Conservation (phyloP, 148 eudicot genomes). For the Euryodendron excelsum region DNA sequence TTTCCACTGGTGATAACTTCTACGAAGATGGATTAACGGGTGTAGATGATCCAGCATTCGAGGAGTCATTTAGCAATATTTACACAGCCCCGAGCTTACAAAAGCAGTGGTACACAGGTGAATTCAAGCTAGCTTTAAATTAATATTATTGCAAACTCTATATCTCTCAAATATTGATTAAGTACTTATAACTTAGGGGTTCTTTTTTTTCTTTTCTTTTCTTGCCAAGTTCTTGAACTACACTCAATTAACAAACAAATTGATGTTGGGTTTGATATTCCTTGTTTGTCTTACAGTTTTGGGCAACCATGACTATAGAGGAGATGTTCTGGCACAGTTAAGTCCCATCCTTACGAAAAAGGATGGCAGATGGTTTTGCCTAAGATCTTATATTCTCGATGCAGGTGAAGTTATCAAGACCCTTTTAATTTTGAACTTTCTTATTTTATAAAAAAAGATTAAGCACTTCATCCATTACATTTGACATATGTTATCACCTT, state of each 20-base stretch:
- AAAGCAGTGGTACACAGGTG: slow-evolving; percentile 78
- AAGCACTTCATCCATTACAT: too few species aligned
- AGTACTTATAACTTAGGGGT: too few species aligned
- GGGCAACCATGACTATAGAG: slow-evolving; percentile 87
- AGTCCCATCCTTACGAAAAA: slow-evolving; percentile 43
- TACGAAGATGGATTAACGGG: slow-evolving; percentile 63
- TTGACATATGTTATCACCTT: too few species aligned
- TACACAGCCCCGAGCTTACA: slow-evolving; percentile 69
- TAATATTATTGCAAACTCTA: too few species aligned
- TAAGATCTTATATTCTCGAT: slow-evolving; percentile 62
- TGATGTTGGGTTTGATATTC: too few species aligned
- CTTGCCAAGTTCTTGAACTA: too few species aligned
- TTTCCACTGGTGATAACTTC: slow-evolving; percentile 87
- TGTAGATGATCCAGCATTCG: slow-evolving; percentile 60
- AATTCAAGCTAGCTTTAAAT: neutral
- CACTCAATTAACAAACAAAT: too few species aligned
- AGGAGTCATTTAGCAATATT: slow-evolving; percentile 55
- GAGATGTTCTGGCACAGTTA: slow-evolving; percentile 70
- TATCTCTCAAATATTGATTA: too few species aligned
- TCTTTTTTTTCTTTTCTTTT: too few species aligned
- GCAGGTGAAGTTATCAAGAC: slow-evolving; percentile 40
- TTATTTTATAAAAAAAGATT: neutral
- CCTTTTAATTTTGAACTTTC: neutral
- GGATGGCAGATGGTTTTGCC: slow-evolving; percentile 71
- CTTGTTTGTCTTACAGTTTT: slow-evolving; percentile 42